Percentiles rank a stretch among this genome's conserved stretches.
Evolutionary conservation across 2,329 filamentous ascomycete genomes (phyloP).

Genomic region (Canariomyces notabilis): DNA sequence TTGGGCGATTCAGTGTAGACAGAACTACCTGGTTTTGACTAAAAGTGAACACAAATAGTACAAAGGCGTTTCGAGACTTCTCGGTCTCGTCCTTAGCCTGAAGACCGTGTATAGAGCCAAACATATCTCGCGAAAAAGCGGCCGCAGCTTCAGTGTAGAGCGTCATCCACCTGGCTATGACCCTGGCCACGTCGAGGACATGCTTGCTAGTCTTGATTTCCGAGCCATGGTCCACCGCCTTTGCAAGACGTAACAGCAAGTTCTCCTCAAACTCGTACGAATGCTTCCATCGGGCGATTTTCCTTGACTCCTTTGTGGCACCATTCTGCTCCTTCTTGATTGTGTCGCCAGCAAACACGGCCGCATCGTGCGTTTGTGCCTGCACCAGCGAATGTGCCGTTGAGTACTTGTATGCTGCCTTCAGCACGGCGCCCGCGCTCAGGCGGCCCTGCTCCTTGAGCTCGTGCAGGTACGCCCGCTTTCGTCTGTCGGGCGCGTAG

Average conservation of each 20-base stretch:
- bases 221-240: slow-evolving; percentile 63
- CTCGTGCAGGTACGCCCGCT: slow-evolving; percentile 54
- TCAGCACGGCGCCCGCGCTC: slow-evolving; percentile 51
- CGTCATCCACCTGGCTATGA: slow-evolving; percentile 55
- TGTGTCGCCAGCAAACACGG: neutral
- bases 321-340: slow-evolving; percentile 18
- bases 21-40: slow-evolving; percentile 56
- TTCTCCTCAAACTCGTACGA: slow-evolving; percentile 73
- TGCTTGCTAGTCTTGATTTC: slow-evolving; percentile 43
- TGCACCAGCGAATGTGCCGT: slow-evolving; percentile 39
- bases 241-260: slow-evolving; percentile 88
- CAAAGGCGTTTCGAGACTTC: slow-evolving; percentile 56
- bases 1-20: slow-evolving; percentile 46
- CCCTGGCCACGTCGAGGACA: slow-evolving; percentile 45
- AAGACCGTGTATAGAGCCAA: slow-evolving; percentile 43
- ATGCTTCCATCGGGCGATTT: slow-evolving; percentile 44
- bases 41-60: slow-evolving; percentile 57
- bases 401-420: slow-evolving; percentile 52
- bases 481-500: slow-evolving; percentile 53
- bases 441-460: slow-evolving; percentile 49
- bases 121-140: slow-evolving; percentile 38
- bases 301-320: slow-evolving; percentile 18
- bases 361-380: slow-evolving; percentile 6
- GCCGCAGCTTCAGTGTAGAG: slow-evolving; percentile 49
- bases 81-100: slow-evolving; percentile 53